Base-by-base conservation (phyloP, 2,329 filamentous ascomycete genomes). In the Fusarium odoratissimum region DNA sequence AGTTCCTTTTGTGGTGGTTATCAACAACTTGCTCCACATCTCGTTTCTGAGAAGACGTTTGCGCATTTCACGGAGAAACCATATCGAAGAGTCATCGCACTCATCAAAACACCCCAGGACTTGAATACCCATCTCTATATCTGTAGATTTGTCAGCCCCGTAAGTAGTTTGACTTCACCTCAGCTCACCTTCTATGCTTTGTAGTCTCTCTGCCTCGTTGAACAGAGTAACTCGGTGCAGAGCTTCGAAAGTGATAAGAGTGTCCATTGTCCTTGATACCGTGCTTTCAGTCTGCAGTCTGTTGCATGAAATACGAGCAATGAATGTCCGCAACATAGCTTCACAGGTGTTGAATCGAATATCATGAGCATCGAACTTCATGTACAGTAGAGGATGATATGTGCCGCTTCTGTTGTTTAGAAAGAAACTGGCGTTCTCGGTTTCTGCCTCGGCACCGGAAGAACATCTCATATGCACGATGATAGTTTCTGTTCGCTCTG, bases 401-500 rank as follows among this genome's bases (percentile, higher is more conserved):
- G 30, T 19, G 11, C 28, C n/a, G n/a, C 21, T 40, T 33, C 13
- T 31, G 25, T 31, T 17, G 21, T 30, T 11, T 6, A 56, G 28
- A 11, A 31, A 42, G 28, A 8, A 41, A 4, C 28, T n/a, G 1
- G 52, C 52, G 6, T 38, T 42, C 21, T 56, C 37, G 0, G 38
- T 1, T 42, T 0, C 52, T 25, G 35, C 13, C 1, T 38, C n/a
- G 13, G 49, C 0, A 17, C 3, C 17, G 21, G 35, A 28, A 12
- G 35, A 25, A 6, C 35, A 54, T 40, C 49, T 31, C 45, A 48
- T 48, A 12, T 48, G 45, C 13, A 31, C 17, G 8, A 48, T 48
- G 4, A 8, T 1, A 0, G 28, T 1, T n/a, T 31, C 21, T 12
- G 6, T 17, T 0, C 7, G 19, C 19, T 31, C 17, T 1, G 21